Evolutionary conservation across 352 stramenopile genomes (phyloP), one percentile per base, ranked within the genome.

Genomic region (Globisporangium spinosum): DNA sequence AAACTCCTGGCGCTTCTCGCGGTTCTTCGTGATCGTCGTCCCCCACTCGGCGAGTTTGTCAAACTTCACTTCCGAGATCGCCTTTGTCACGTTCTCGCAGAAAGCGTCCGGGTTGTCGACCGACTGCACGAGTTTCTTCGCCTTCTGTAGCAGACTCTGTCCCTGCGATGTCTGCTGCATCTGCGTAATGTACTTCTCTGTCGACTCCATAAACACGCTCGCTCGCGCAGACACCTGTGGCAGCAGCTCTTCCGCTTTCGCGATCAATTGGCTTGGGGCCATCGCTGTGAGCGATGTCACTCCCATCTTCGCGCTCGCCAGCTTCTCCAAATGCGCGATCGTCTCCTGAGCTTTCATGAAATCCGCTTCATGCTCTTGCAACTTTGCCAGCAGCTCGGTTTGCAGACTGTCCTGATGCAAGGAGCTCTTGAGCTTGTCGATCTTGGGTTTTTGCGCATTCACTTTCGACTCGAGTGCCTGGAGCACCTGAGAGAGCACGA

Each of bases 41-140:
- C 82, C 83, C 85, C 87, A 93, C 47, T 76, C 79, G 0, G 84
- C 78, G 43, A 94, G 67, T 32, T 91, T 89, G 38, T 91, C 82
- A 10, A 91, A 65, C 56, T 91, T 78, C 12, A 91, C 78, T 62
- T 90, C 83, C 0, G 77, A 67, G 49, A 93, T 90, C 49, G 76
- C 82, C 51, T 87, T 86, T 4, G 79, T 89, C 49, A 93, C 83
- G 54, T 91, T 89, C 32, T 81, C 78, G 59, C 81, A 91, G 34
- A 95, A 90, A 27, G 75, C 74, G 32, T 91, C 76, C 0, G 86
- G 85, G 29, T 93, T 86, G 29, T 95, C 87, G 10, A 91, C 83
- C 0, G 86, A 90, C 65, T 89, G 74, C 3, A 90, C 85, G 17
- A 93, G 65, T 25, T 82, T 70, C 57, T 91, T 92, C 0, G 85